Percentiles rank a stretch among this genome's conserved stretches.
These are phyloP conservation scores for Mycena sanguinolenta DNA, from an alignment of 768 basidiomycete genomes.

Conservation along the genomic window DNA sequence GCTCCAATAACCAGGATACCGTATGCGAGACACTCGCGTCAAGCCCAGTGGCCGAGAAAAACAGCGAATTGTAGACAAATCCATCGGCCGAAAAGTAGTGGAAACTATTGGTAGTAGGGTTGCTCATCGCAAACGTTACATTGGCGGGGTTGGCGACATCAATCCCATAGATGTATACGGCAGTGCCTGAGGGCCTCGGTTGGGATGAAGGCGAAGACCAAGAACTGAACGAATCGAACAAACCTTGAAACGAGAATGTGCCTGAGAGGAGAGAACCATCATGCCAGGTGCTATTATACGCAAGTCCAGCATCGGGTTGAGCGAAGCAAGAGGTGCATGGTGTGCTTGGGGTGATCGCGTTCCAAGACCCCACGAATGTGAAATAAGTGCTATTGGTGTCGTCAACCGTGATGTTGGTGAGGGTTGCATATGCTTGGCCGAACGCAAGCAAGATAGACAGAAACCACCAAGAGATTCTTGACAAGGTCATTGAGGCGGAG, in stretches of 20 bases:
- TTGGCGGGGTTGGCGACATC: slow-evolving; percentile 8
- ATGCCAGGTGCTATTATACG: slow-evolving; percentile 14
- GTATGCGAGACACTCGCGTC: slow-evolving; percentile 1
- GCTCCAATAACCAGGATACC: slow-evolving; percentile 6
- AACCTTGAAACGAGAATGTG: slow-evolving; percentile 21
- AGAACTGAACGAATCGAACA: too few relatives aligned
- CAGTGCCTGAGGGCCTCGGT: slow-evolving; percentile 2
- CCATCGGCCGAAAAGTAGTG: not conserved
- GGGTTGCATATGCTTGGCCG: not conserved
- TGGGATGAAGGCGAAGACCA: too few relatives aligned
- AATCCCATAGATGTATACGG: slow-evolving; percentile 21
- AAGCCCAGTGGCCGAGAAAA: not conserved
- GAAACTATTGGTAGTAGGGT: not conserved
- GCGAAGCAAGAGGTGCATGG: slow-evolving; percentile 3
- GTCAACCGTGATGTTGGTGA: slow-evolving; percentile 22
- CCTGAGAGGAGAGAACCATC: slow-evolving; percentile 7
- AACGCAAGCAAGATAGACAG: too few relatives aligned
- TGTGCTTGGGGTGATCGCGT: slow-evolving; percentile 5
- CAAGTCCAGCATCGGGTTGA: not conserved
- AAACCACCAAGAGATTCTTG: too few relatives aligned
- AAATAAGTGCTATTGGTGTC: slow-evolving; percentile 21
- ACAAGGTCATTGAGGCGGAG: too few relatives aligned
- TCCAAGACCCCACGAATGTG: not conserved
- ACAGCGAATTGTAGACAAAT: slow-evolving; percentile 3
- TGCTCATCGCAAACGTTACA: slow-evolving; percentile 3